phyloP scores from a whole-genome alignment of 1,284 basidiomycete species.

The Sphaerobolus stellatus region DNA sequence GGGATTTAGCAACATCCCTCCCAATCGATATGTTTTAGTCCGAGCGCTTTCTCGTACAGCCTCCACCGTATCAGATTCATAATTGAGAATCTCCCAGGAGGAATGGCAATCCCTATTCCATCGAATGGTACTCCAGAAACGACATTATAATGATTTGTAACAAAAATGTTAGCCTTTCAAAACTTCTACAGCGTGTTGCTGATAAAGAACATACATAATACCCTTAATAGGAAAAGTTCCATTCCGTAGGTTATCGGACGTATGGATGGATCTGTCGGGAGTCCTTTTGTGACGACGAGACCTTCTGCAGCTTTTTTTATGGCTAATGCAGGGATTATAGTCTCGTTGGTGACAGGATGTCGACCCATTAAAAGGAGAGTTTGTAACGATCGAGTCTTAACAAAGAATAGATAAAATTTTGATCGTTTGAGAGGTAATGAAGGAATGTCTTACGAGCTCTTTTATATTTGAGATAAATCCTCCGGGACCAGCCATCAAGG shows the following conservation, averaged over 20 bases:
- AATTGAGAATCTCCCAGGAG: neutral
- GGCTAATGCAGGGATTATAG: constrained; percentile 37
- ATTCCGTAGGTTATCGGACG: constrained; percentile 41
- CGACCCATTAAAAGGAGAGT: constrained; percentile 44
- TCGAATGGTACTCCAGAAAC: constrained; percentile 8
- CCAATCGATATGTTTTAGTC: constrained; percentile 12
- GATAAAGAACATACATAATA: constrained; percentile 29
- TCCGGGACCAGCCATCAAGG: constrained; percentile 40
- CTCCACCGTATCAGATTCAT: constrained; percentile 5
- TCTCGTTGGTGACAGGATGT: constrained; percentile 40
- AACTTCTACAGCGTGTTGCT: neutral
- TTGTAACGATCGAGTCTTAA: constrained; percentile 42
- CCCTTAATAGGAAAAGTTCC: constrained; percentile 38
- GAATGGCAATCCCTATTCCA: constrained; percentile 9
- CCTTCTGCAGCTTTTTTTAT: constrained; percentile 34
- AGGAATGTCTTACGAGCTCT: constrained; percentile 27
- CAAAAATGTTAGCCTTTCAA: neutral
- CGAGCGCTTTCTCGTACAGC: constrained; percentile 8
- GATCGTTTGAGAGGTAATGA: too few relatives aligned
- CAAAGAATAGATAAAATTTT: neutral
- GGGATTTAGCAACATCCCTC: too few relatives aligned
- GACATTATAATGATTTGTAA: constrained; percentile 30
- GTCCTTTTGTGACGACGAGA: constrained; percentile 18
- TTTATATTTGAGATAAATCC: constrained; percentile 38
- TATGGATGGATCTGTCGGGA: constrained; percentile 1